A percentile compares a stretch with the other conserved stretches of the same genome.
Evolutionary conservation across 1,139 yeast species (phyloP).

Genomic region (Pichia kudriavzevii): DNA sequence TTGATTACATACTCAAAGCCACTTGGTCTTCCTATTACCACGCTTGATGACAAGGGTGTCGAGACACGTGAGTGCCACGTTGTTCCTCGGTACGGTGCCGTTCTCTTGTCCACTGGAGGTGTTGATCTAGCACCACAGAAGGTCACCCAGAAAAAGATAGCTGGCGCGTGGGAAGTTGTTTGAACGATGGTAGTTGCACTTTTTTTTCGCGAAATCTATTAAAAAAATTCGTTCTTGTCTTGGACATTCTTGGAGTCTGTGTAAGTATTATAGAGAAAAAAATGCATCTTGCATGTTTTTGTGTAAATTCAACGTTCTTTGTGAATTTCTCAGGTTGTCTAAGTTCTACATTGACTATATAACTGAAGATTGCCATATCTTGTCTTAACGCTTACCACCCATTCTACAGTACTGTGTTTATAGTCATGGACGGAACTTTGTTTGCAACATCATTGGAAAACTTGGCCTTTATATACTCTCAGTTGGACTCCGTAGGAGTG

Average conservation of each 20-base stretch:
- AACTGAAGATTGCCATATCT: no score
- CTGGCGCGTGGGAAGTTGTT: conserved; percentile 54
- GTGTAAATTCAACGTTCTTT: no score
- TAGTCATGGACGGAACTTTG: background rate
- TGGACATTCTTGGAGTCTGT: no score
- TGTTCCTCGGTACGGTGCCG: conserved; percentile 84
- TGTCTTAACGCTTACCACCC: no score
- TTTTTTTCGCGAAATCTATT: no score
- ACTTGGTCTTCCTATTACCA: conserved; percentile 68
- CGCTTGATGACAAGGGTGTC: conserved; percentile 22
- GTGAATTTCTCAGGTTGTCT: no score
- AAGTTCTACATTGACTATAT: no score
- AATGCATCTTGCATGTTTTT: no score
- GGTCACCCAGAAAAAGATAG: conserved; percentile 58
- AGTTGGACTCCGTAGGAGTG: conserved; percentile 9
- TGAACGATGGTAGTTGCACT: no score
- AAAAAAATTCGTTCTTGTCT: background rate
- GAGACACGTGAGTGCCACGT: conserved; percentile 81
- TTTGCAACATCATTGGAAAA: conserved; percentile 7
- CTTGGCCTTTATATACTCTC: conserved; percentile 7
- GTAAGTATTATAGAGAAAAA: no score
- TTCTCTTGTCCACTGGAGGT: conserved; percentile 69
- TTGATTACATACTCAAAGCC: conserved; percentile 84
- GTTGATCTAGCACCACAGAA: conserved; percentile 89
- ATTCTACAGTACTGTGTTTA: no score